Evolutionary conservation across 2,329 filamentous ascomycete species (phyloP), one percentile per base, ranked within the genome.

Genomic region (Fusarium aywerte): DNA sequence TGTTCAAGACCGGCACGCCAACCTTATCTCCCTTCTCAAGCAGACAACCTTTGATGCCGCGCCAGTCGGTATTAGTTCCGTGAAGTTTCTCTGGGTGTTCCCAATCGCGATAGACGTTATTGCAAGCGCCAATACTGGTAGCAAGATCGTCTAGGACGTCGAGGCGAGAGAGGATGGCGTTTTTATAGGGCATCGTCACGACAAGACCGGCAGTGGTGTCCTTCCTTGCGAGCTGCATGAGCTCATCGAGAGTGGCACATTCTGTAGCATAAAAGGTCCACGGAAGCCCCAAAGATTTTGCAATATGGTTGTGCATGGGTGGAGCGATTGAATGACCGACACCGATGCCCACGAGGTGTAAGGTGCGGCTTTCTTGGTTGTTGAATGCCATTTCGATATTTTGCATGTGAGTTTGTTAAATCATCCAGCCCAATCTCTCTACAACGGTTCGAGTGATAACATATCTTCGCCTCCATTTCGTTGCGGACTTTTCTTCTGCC

Each of bases 321-420:
- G 58, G 58, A 11, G 58, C 58, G 5, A 61, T 61, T 3, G 58
- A 61, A 18, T 61, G 58, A 0, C 58, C 58, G 10, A 61, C 58
- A 2, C 58, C 58, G 31, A 61, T 61, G 18, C 58, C 58, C 10
- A 54, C 58, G 1, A 61, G 58, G 11, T 61, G 58, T 1, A 61
- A 4, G 0, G 58, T 61, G 1, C 57, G 57, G 1, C 32, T 7
- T 21, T 42, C 16, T 32, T 51, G 35, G 6, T 25, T 5, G 11
- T 29, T 12, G 4, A 20, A 59, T 4, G 12, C 4, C 42, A 60
- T 59, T 1, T 23, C 31, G 2, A 20, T 7, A 0, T 15, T 11
- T 2, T 15, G 7, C 9, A 33, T 3, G 11, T 27, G 7, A 16
- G 0, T 49, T 9, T 4, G 8, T 11, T 16, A 2, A 9, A n/a